Base-by-base conservation (phyloP, 176 grass and related monocot species). In the Carex scoparia region DNA sequence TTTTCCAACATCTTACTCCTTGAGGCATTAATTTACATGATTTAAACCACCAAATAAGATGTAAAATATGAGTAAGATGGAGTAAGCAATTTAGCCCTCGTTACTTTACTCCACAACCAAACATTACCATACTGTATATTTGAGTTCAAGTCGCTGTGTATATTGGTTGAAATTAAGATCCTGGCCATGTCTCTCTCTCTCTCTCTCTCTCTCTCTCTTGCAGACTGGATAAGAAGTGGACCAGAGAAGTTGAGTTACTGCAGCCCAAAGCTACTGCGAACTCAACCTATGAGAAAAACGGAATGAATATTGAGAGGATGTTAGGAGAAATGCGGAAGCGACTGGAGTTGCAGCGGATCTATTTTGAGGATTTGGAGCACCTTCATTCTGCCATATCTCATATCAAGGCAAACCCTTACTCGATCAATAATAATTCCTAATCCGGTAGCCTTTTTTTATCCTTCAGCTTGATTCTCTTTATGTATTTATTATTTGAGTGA, bases 351-450 rank as follows among this genome's bases (percentile, higher is more conserved):
- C 80, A 65, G 61, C 15, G 14, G 58, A 82, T 82, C 61, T 66
- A 82, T 82, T 82, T 82, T n/a, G 59, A 82, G 35, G 80, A 82
- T 66, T 66, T 82, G 55, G 80, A 82, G 61, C 80, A 82, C 80
- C 58, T 82, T 61, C 35, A 65, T 64, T 48, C 16, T 82, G 55
- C 80, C 38, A 37, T 82, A 28, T 82, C 32, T 28, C 80, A 82
- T 66, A 58, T 82, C 16, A 82, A 82, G 60, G 55, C 80, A 28
- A 8, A 82, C 16, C 80, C 59, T 6, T 62, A 79, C 49, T 12
- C 27, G 33, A 79, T 16, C 27, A 15, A 58, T 56, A 79, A 19
- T 79, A 79, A 79, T 79, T 59, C 76, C 48, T 56, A 58, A 15
- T 60, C 44, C 11, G 48, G 74, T 79, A 51, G n/a, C 14, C 15